Evolutionary conservation across 306 rosid species (phyloP).

Genomic region (Quercus bicolor): DNA sequence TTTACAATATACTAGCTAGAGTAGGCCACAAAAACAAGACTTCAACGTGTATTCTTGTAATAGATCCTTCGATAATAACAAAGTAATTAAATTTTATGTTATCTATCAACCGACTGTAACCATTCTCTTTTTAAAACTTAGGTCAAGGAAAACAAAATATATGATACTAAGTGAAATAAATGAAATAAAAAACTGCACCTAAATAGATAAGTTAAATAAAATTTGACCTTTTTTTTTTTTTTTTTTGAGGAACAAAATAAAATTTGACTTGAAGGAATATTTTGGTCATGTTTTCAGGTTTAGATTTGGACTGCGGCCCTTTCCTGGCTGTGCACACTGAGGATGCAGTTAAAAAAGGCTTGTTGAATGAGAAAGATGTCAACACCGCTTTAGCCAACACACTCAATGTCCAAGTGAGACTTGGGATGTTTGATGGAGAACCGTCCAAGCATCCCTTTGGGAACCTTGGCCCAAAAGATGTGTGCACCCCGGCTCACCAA

Average conservation of each 20-base stretch:
- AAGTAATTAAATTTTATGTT: not conserved
- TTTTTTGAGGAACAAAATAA: not conserved
- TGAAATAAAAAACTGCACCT: not conserved
- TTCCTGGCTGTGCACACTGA: slow-evolving; percentile 68
- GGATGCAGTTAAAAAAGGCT: slow-evolving; percentile 63
- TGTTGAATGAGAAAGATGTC: slow-evolving; percentile 52
- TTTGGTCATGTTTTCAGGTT: slow-evolving; percentile 36
- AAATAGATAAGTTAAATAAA: not conserved
- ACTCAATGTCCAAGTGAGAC: slow-evolving; percentile 74
- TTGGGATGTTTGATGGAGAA: slow-evolving; percentile 88
- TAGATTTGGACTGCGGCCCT: slow-evolving; percentile 91
- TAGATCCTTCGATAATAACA: too few relatives aligned
- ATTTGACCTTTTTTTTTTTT: not conserved
- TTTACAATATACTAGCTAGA: too few relatives aligned
- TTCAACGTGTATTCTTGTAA: too few relatives aligned
- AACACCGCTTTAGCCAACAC: slow-evolving; percentile 60
- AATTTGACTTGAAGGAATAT: not conserved
- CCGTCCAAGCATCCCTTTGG: slow-evolving; percentile 54
- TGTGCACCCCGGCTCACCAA: slow-evolving; percentile 67
- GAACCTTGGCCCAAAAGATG: slow-evolving; percentile 66
- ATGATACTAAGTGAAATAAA: too few relatives aligned
- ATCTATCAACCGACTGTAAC: too few relatives aligned
- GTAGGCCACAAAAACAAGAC: too few relatives aligned
- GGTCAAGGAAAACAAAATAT: not conserved
- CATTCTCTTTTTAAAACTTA: too few relatives aligned